A percentile compares a stretch with the other conserved stretches of the same genome.
These are phyloP conservation scores for Biscutella laevigata DNA, from an alignment of 441 rosid species.

Conservation along the genomic window DNA sequence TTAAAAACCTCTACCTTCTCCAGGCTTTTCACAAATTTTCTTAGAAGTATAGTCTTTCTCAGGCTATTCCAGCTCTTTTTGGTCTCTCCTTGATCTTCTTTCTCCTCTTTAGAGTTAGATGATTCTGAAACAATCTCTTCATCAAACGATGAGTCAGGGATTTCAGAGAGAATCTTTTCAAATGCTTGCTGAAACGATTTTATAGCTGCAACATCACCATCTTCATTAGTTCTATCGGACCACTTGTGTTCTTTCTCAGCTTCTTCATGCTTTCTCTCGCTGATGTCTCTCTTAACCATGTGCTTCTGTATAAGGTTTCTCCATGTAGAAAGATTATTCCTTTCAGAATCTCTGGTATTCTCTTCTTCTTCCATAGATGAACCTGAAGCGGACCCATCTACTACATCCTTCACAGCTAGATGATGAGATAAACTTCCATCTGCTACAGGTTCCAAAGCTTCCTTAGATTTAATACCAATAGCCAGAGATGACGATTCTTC, in stretches of 20 bases:
- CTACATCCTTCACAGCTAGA: background rate
- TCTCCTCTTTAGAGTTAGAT: conserved; percentile 19
- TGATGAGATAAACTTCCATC: conserved; percentile 11
- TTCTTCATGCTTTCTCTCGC: conserved; percentile 6
- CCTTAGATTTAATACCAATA: conserved; percentile 6
- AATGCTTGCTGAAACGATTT: conserved; percentile 71
- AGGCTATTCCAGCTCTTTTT: conserved; percentile 67
- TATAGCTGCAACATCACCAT: conserved; percentile 49
- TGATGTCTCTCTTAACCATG: conserved; percentile 42
- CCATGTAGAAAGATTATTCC: conserved; percentile 42
- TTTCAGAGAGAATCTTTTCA: conserved; percentile 60
- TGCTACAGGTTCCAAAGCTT: conserved; percentile 3
- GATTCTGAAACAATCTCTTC: conserved; percentile 31
- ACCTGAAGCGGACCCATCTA: background rate
- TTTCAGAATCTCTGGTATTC: conserved; percentile 21
- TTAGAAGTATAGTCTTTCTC: conserved; percentile 62
- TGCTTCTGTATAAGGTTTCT: conserved; percentile 76
- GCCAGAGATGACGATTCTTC: conserved; percentile 16
- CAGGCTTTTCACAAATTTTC: conserved; percentile 63
- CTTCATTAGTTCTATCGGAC: conserved; percentile 20
- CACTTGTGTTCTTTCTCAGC: conserved; percentile 21
- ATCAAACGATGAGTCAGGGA: conserved; percentile 29
- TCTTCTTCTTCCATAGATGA: conserved; percentile 13
- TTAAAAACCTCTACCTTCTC: conserved; percentile 49
- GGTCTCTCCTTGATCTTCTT: conserved; percentile 28